phyloP scores from a whole-genome alignment of 1,139 yeast species.

The Eremothecium sinecaudum region DNA sequence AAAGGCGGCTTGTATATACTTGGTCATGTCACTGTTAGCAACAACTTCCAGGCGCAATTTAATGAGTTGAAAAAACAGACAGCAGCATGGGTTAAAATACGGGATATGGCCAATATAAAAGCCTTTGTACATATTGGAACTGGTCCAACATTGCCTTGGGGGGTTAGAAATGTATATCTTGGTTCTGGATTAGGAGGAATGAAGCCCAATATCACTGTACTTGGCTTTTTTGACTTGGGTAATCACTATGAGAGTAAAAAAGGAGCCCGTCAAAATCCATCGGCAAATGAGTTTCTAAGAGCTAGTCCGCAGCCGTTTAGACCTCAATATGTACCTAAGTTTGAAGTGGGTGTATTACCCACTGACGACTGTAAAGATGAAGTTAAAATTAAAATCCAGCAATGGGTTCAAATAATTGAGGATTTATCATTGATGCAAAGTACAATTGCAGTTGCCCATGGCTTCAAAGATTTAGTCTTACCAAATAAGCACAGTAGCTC shows the following conservation, averaged over 20 bases:
- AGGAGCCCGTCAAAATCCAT: not conserved
- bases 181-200: constrained; percentile 96
- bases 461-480: constrained; percentile 53
- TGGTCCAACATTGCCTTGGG: constrained; percentile 88
- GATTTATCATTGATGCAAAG: constrained; percentile 88
- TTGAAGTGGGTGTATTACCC: constrained; percentile 40
- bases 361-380: constrained; percentile 75
- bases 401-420: constrained; percentile 90
- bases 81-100: constrained; percentile 70
- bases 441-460: constrained; percentile 88
- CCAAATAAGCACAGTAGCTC: constrained; percentile 36
- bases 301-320: not conserved
- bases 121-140: constrained; percentile 90
- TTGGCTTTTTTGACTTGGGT: constrained; percentile 64
- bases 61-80: constrained; percentile 63
- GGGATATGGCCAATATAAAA: constrained; percentile 70
- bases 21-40: constrained; percentile 72
- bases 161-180: constrained; percentile 81
- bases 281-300: not conserved
- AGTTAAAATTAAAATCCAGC: constrained; percentile 55
- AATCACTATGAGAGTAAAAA: constrained; percentile 10
- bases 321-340: constrained; percentile 9
- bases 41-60: constrained; percentile 49
- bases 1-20: constrained; percentile 88
- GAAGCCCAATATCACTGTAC: constrained; percentile 89